Base-by-base conservation (phyloP, 306 rosid species). In the Cotoneaster glaucophyllus region DNA sequence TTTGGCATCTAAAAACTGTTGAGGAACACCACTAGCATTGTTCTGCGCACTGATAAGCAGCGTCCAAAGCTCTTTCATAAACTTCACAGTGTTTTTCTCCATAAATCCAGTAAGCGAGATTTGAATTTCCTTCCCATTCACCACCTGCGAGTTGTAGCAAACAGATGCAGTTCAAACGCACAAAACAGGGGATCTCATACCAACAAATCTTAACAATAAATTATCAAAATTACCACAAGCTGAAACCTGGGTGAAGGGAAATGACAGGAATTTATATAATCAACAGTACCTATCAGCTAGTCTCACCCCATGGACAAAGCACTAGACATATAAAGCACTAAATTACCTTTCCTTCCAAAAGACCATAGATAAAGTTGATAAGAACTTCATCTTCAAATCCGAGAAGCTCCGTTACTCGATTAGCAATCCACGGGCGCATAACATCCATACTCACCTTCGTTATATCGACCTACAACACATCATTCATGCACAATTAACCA, bases 321-420 rank as follows among this genome's bases (percentile, higher is more conserved):
- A 26, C 9, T 8, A 50, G 19, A 52, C 57, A 71, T 14, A 61
- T 26, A 45, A 21, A 14, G n/a, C n/a, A 70, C 12, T 41, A 12
- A 37, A 77, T n/a, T 86, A 96, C 99, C 98, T 92, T 96, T 0
- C 85, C 93, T 77, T 92, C 99, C 83, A 96, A 84, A 84, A 92
- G 99, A 78, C 97, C 70, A 59, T 96, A 90, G 61, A 96, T 96
- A 43, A 96, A 96, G 90, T 92, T 96, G 75, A 96, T 96, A 57
- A 96, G 98, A 76, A 96, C 99, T 87, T 96, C 99, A 62, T 96
- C 99, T 79, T 96, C 99, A 25, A 96, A 96, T 25, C 99, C 99
- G 5, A 96, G 92, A 82, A 96, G 91, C 82, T 96, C 98, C 0
- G 99, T 96, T 65, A 87, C 99, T 83, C 92, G 86, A 67, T 73